Percentiles rank a stretch among this genome's conserved stretches.
Conservation (phyloP, 2,329 filamentous ascomycete species). For the Aschersonia sp. region DNA sequence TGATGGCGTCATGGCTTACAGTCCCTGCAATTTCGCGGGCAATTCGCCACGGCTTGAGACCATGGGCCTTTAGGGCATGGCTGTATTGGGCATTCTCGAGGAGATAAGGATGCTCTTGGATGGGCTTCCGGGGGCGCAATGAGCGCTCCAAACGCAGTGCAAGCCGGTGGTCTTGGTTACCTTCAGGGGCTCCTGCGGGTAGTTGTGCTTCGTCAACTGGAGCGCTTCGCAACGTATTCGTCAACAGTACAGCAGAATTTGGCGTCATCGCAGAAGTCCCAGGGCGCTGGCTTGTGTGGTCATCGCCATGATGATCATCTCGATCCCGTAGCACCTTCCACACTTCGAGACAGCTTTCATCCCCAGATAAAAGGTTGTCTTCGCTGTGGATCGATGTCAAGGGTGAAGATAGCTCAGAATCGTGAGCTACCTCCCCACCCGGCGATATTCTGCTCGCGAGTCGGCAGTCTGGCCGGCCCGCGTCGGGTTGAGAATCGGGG, state of each 20-base stretch:
- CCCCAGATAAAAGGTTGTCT: conserved; percentile 6
- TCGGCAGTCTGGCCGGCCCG: not conserved
- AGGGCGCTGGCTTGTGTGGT: too few species aligned
- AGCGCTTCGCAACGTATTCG: not conserved
- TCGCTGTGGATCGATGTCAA: conserved; percentile 18
- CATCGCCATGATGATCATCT: too few species aligned
- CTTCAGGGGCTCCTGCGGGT: not conserved
- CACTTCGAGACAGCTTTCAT: not conserved
- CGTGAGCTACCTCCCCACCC: conserved; percentile 1
- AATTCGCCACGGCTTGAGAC: conserved; percentile 36
- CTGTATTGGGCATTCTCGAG: conserved; percentile 41
- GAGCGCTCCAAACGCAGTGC: conserved; percentile 28
- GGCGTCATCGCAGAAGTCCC: not conserved
- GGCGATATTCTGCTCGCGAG: not conserved
- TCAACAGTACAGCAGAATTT: not conserved
- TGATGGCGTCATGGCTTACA: conserved; percentile 29
- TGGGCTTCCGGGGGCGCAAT: conserved; percentile 44
- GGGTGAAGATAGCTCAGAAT: conserved; percentile 16
- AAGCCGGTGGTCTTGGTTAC: not conserved
- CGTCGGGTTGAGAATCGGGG: conserved; percentile 16
- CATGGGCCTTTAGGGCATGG: conserved; percentile 36
- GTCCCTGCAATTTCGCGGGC: conserved; percentile 14
- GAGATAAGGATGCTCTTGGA: conserved; percentile 45
- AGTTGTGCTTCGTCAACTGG: not conserved
- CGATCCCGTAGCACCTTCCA: too few species aligned